These are phyloP conservation scores for Neurospora sp. DNA, from an alignment of 495 filamentous ascomycete species.

Conservation along the genomic window DNA sequence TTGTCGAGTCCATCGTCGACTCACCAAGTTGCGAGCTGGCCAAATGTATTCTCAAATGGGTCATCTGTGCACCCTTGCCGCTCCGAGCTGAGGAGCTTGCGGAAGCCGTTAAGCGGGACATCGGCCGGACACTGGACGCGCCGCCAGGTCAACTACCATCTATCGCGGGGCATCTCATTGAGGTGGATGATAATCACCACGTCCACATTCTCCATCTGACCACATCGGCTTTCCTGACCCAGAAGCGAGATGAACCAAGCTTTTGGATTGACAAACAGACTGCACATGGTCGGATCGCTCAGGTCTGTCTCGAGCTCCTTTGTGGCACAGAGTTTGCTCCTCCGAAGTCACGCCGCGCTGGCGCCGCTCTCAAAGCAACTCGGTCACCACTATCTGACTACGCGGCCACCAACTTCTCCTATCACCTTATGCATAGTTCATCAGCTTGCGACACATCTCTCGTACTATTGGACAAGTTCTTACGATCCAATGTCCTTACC, in stretches of 20 bases:
- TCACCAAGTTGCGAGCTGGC: conserved; percentile 2
- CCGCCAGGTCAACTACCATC: not conserved
- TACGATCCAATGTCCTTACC: conserved; percentile 1
- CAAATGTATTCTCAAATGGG: conserved; percentile 7
- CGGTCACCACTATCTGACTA: conserved; percentile 5
- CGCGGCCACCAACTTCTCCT: conserved; percentile 10
- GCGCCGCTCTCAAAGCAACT: not conserved
- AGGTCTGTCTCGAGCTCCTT: not conserved
- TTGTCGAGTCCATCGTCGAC: not conserved
- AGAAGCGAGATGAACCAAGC: too few species aligned
- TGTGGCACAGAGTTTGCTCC: not conserved
- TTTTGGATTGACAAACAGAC: too few species aligned
- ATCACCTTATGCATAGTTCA: conserved; percentile 2
- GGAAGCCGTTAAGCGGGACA: conserved; percentile 4
- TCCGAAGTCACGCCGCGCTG: not conserved
- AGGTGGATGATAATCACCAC: not conserved
- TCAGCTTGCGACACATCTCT: not conserved
- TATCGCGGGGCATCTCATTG: conserved; percentile 2
- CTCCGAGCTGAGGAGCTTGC: not conserved
- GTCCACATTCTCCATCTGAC: conserved; percentile 4
- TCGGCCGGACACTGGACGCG: conserved; percentile 1
- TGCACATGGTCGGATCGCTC: not conserved
- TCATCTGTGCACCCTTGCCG: conserved; percentile 4
- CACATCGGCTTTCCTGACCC: conserved; percentile 2
- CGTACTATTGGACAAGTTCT: not conserved